phyloP scores from a whole-genome alignment of 805 yeast genomes.

The Henningerozyma blattae region DNA sequence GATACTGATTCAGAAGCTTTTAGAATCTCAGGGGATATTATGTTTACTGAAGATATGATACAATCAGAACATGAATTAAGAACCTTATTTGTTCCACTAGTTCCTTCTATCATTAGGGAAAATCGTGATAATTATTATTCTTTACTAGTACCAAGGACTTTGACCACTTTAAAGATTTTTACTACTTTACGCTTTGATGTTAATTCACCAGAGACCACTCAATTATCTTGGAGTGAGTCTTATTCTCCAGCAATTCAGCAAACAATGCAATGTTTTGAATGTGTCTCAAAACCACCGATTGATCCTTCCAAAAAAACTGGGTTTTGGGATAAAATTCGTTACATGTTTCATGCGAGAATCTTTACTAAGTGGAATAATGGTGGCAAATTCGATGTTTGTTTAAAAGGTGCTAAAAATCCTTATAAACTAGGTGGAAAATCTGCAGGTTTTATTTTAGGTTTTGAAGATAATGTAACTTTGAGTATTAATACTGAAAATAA shows the following conservation, averaged over 20 bases:
- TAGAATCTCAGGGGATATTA: conserved; percentile 46
- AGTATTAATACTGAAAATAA: conserved; percentile 54
- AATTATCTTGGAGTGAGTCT: conserved; percentile 76
- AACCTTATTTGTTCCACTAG: conserved; percentile 49
- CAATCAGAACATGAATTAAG: conserved; percentile 43
- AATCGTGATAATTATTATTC: conserved; percentile 36
- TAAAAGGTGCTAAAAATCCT: conserved; percentile 74
- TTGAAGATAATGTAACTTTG: conserved; percentile 51
- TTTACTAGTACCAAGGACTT: conserved; percentile 58
- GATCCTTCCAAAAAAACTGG: conserved; percentile 82
- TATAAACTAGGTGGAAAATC: conserved; percentile 53
- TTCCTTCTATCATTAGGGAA: conserved; percentile 31
- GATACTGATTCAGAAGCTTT: conserved; percentile 18
- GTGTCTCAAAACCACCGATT: conserved; percentile 78
- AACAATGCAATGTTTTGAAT: conserved; percentile 63
- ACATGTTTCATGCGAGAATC: conserved; percentile 62
- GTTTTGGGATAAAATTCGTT: conserved; percentile 83
- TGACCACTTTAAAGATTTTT: conserved; percentile 63
- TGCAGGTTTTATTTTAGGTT: conserved; percentile 69
- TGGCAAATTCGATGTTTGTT: conserved; percentile 42
- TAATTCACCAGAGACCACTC: conserved; percentile 43
- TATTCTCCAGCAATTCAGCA: conserved; percentile 78
- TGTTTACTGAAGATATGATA: conserved; percentile 58
- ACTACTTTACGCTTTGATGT: conserved; percentile 47
- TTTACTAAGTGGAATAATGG: conserved; percentile 38